phyloP scores from a whole-genome alignment of 768 basidiomycete species.

The Boletus sp. region DNA sequence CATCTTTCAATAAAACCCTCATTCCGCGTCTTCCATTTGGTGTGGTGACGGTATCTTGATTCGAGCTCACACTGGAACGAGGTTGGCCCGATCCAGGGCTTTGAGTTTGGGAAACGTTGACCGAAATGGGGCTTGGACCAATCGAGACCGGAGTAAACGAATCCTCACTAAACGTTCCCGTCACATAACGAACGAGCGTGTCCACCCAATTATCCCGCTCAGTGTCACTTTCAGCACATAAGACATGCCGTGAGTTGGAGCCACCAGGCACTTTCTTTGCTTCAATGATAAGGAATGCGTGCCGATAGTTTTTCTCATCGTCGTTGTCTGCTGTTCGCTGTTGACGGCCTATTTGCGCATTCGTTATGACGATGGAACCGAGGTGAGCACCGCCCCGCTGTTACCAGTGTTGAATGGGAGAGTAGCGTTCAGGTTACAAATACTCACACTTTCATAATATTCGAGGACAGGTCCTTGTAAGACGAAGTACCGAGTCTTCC shows the following conservation, averaged over 20 bases:
- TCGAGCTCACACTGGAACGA: constrained; percentile 56
- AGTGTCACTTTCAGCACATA: constrained; percentile 93
- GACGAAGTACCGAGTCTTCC: constrained; percentile 96
- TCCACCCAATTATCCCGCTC: constrained; percentile 96
- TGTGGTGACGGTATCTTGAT: constrained; percentile 24
- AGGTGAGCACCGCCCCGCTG: constrained; percentile 89
- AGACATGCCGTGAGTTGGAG: constrained; percentile 77
- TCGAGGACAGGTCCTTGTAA: constrained; percentile 86
- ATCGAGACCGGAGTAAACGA: constrained; percentile 42
- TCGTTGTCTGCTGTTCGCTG: constrained; percentile 61
- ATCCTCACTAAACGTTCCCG: constrained; percentile 77
- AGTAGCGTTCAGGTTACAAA: neutral
- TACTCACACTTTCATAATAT: constrained; percentile 94
- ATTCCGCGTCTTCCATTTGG: constrained; percentile 32
- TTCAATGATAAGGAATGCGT: constrained; percentile 97
- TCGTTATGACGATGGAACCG: constrained; percentile 86
- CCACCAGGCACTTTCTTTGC: constrained; percentile 70
- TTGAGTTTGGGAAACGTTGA: constrained; percentile 26
- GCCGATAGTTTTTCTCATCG: constrained; percentile 92
- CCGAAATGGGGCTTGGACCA: constrained; percentile 27
- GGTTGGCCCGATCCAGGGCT: constrained; percentile 38
- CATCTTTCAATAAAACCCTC: constrained; percentile 55
- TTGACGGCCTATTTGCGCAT: constrained; percentile 94
- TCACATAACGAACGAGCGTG: constrained; percentile 84
- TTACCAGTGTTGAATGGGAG: constrained; percentile 12